These are phyloP conservation scores for Penicillium sp. DNA, from an alignment of 2,329 filamentous ascomycete species.

Conservation along the genomic window DNA sequence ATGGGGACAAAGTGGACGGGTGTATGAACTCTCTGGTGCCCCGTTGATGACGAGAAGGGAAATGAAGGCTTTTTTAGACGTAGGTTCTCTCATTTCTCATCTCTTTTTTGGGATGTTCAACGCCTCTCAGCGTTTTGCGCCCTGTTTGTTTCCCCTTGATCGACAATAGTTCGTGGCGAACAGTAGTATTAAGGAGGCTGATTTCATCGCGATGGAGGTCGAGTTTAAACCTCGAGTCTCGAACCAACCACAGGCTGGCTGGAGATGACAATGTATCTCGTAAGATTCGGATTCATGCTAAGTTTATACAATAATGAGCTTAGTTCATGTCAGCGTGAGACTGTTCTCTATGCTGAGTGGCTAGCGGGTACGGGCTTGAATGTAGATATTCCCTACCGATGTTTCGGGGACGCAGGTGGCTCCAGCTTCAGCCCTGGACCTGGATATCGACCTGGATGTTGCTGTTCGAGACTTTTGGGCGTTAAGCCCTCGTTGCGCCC, in stretches of 20 bases:
- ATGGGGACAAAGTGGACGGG: not conserved
- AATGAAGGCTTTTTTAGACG: not conserved
- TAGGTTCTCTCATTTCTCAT: too few relatives aligned
- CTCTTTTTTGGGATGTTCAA: not conserved
- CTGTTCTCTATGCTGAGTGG: not conserved
- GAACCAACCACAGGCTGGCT: not conserved
- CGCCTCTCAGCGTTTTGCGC: not conserved
- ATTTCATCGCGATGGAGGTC: not conserved
- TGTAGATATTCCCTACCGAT: not conserved
- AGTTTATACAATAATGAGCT: not conserved
- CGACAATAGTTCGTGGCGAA: not conserved
- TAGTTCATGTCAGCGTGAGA: not conserved
- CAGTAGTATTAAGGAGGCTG: not conserved
- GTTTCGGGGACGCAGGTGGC: not conserved
- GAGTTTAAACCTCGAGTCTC: not conserved
- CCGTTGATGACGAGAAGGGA: not conserved
- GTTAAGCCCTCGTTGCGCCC: constrained; percentile 2
- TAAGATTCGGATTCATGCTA: not conserved
- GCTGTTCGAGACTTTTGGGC: not conserved
- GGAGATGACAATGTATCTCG: not conserved
- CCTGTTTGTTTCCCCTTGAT: not conserved
- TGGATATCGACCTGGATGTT: not conserved
- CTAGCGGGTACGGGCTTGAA: not conserved
- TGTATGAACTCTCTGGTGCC: not conserved
- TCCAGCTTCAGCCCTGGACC: not conserved